phyloP scores from a whole-genome alignment of 257 asterid genomes.

The Nicotiana noctiflora region DNA sequence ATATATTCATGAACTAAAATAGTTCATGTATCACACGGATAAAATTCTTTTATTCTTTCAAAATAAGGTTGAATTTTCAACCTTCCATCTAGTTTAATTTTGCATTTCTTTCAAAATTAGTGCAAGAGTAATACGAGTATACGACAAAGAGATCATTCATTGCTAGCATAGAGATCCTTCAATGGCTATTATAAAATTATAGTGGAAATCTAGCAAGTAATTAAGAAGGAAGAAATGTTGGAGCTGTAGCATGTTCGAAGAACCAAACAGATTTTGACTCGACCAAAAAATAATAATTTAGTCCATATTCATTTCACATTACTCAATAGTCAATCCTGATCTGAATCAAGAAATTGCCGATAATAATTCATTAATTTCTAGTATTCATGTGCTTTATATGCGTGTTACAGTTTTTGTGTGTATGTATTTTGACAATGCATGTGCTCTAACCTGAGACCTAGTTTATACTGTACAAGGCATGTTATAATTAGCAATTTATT shows the following conservation, averaged over 20 bases:
- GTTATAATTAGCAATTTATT: not conserved
- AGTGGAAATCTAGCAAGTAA: not conserved
- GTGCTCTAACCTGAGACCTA: not conserved
- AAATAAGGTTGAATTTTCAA: too few species aligned
- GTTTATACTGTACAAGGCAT: not conserved
- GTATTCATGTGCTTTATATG: conserved; percentile 6
- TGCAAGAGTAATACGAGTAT: too few species aligned
- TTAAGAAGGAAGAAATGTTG: not conserved
- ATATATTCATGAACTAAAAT: too few species aligned
- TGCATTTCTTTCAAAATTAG: too few species aligned
- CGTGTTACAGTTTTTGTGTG: not conserved
- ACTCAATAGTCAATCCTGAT: not conserved
- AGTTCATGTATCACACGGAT: too few species aligned
- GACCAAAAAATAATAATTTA: not conserved
- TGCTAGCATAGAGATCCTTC: conserved; percentile 5
- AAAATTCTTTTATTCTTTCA: too few species aligned
- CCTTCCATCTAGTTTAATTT: too few species aligned
- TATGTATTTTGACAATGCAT: conserved; percentile 6
- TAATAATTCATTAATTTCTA: not conserved
- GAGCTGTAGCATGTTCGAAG: not conserved
- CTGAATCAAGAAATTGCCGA: not conserved
- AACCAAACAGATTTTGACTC: conserved; percentile 1
- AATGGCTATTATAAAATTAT: not conserved
- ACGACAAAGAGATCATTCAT: not conserved
- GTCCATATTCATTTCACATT: conserved; percentile 1